phyloP scores from a whole-genome alignment of 805 yeast genomes.

The Candida maltosa region DNA sequence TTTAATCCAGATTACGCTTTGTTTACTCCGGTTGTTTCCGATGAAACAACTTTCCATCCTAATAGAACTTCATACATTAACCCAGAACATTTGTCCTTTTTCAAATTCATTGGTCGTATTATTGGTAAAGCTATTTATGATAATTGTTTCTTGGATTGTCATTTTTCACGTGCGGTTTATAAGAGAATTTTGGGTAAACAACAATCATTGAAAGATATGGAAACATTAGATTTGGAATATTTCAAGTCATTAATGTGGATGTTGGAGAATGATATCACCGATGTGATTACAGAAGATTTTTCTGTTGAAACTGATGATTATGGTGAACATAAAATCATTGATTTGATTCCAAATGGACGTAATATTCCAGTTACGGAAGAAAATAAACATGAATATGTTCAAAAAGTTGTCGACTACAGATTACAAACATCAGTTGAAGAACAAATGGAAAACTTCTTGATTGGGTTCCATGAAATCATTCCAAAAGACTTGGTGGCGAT shows the following conservation, averaged over 20 bases:
- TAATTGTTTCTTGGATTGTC: slow-evolving; percentile 83
- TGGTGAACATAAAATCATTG: slow-evolving; percentile 83
- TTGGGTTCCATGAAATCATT: slow-evolving; percentile 88
- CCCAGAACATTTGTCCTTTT: slow-evolving; percentile 89
- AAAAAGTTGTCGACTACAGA: slow-evolving; percentile 80
- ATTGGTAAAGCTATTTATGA: slow-evolving; percentile 94
- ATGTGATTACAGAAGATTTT: slow-evolving; percentile 90
- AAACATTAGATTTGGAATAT: slow-evolving; percentile 86
- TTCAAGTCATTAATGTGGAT: slow-evolving; percentile 93
- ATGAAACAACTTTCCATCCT: slow-evolving; percentile 92
- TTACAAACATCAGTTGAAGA: slow-evolving; percentile 78
- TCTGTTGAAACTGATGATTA: slow-evolving; percentile 91
- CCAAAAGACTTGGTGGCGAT: slow-evolving; percentile 79
- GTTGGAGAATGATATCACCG: slow-evolving; percentile 94
- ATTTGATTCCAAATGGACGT: slow-evolving; percentile 78
- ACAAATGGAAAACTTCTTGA: slow-evolving; percentile 80
- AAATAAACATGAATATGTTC: slow-evolving; percentile 87
- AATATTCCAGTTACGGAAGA: slow-evolving; percentile 84
- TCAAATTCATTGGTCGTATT: slow-evolving; percentile 89
- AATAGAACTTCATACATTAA: slow-evolving; percentile 88
- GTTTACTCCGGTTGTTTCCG: slow-evolving; percentile 87
- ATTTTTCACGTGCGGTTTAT: slow-evolving; percentile 92
- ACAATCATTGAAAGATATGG: slow-evolving; percentile 90
- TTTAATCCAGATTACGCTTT: slow-evolving; percentile 93
- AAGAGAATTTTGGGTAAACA: slow-evolving; percentile 76